Base-by-base conservation (phyloP, 1,284 basidiomycete genomes). In the Crucibulum parvulum region DNA sequence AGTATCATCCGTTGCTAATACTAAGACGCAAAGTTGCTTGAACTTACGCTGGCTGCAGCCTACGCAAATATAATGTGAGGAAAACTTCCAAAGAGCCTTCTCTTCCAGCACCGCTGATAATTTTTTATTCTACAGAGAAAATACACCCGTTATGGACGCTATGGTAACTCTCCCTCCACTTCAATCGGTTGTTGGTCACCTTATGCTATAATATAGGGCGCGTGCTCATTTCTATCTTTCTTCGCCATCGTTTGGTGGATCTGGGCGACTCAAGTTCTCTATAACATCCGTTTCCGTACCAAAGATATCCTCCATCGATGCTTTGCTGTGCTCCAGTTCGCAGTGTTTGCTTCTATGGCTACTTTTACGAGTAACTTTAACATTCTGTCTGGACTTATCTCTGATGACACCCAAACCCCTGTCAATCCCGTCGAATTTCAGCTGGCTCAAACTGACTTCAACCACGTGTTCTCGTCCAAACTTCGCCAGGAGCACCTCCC, bases 181-280 rank as follows among this genome's bases (percentile, higher is more conserved):
- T 43, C 41, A 15, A 18, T 43, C 1, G 6, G 41, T 43, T 43
- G 47, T 43, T 56, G 9, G 41, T 56, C 43, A 51, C 45, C 4
- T 59, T 59, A 18, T 38, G 24, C 13, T 31, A 55, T 47, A 50
- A 13, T 18, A 24, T 37, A 63, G 62, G 56, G 51, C n/a, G 58
- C 55, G 8, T 35, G 59, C 13, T 61, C 59, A 13, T 62, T 66
- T 35, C 51, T 59, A 7, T 50, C 38, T 37, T 63, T 63, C 53
- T 61, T 66, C 38, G 66, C 62, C 3, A 50, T 66, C 37, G 62
- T 66, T 6, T 66, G 64, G 64, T 66, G 64, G 64, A 55, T 63
- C 16, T 66, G 64, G 64, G 64, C 64, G 15, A 61, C 57, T 36
- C 64, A 64, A 46, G 38, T 45, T 10, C 24, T 37, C 15, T 55